Evolutionary conservation across 805 yeast species (phyloP), one percentile per base, ranked within the genome.

Genomic region (Isabelozyma heimii): DNA sequence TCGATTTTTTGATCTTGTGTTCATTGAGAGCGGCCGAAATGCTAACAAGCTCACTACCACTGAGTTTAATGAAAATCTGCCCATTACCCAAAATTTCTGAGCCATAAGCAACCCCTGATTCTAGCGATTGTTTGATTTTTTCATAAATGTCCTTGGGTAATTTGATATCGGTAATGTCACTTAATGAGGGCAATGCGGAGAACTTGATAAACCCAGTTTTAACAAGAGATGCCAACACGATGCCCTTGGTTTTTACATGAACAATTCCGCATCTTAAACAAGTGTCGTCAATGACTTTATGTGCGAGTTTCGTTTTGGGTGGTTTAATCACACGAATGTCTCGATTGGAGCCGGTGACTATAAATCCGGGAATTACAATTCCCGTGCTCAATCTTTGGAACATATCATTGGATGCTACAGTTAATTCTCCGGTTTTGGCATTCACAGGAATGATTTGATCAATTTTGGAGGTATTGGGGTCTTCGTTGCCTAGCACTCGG

Each of bases 291-390:
- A 84, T 80, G 4, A 80, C 73, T 60, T 80, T 85, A 58, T 86
- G 89, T 0, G 89, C 73, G 15, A 83, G 65, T 59, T 85, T 89
- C 12, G 81, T 70, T 55, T 77, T 80, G 4, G 89, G 85, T 7
- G 83, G 76, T 17, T 80, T 77, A 17, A 86, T 55, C 0, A 88
- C 77, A 43, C 94, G 73, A 2, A 89, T 72, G 55, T 88, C 95
- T 28, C 76, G 68, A 2, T 66, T 56, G 0, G 91, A 81, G 0
- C 83, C 69, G 0, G 80, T 72, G 3, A 88, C 65, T 0, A 89
- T 59, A 5, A 80, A 76, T 0, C 95, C 91, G 1, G 82, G 82
- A n/a, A 83, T 73, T 1, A 73, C 56, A 4, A 82, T 61, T 0
- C 91, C 94, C 24, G 80, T 77, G 1, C 85, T 75, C 46, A 91